A percentile compares a stretch with the other conserved stretches of the same genome.
Conservation (phyloP, 225 moss, liverwort and hornwort genomes). For the Bryoerythrophyllum caledonicum region DNA sequence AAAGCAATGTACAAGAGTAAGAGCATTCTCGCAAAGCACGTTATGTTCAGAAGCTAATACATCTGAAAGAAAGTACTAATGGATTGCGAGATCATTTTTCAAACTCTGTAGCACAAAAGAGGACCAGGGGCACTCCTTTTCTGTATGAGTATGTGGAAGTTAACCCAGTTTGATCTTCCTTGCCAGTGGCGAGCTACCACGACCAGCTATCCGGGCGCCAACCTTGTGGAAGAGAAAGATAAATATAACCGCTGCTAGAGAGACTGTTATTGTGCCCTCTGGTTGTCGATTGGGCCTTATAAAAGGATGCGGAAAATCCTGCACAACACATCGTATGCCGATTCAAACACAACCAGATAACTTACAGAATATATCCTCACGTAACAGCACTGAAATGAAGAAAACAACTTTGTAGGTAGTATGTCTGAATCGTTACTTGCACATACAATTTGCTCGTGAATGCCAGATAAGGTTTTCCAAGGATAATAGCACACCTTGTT, state of each 20-base stretch:
- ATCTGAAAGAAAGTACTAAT: background rate
- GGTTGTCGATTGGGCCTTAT: conserved; percentile 30
- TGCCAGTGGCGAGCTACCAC: conserved; percentile 35
- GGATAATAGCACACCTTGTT: conserved; percentile 39
- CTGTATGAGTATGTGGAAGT: background rate
- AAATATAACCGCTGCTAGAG: conserved; percentile 25
- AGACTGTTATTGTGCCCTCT: conserved; percentile 33
- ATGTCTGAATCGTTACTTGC: conserved; percentile 1
- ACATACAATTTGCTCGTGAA: background rate
- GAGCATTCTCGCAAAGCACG: background rate
- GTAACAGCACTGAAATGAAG: background rate
- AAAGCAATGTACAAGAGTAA: too few species aligned
- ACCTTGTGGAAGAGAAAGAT: conserved; percentile 37
- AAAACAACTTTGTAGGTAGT: background rate
- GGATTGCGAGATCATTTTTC: background rate
- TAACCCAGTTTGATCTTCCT: conserved; percentile 47
- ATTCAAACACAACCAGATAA: conserved; percentile 18
- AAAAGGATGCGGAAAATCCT: conserved; percentile 44
- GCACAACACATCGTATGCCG: background rate
- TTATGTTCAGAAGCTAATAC: background rate
- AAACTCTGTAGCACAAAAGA: conserved; percentile 16
- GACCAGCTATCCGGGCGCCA: conserved; percentile 37
- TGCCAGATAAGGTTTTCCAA: conserved; percentile 3
- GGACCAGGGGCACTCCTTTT: background rate
- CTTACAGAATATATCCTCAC: background rate